Base-by-base conservation (phyloP, 2,329 filamentous ascomycete genomes). In the Fusarium globosum region DNA sequence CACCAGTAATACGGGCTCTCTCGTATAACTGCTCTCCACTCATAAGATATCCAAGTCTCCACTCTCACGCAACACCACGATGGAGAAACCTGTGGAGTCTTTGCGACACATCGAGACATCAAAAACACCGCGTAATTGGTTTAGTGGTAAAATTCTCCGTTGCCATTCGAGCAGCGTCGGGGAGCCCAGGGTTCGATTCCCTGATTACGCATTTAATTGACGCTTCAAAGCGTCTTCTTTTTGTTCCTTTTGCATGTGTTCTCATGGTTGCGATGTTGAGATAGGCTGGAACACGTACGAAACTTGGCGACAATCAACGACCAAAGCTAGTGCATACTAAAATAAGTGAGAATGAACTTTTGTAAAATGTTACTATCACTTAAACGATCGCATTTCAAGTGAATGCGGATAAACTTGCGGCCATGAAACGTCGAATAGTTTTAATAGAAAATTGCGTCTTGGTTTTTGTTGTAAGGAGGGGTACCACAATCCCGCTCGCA, bases 101-200 rank as follows among this genome's bases (percentile, higher is more conserved):
- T 55, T 55, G 36, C 36, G 15, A 30, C 1, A 1, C 0, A 3
- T 4, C 14, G 2, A 28, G 15, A 30, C 51, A 55, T 55, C 36
- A 30, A 42, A 41, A n/a, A n/a, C 35, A 28, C 11, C 20, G 51
- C 51, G 51, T 55, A 55, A 55, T 55, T 55, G 51, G 51, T 55
- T 55, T 55, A 55, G 51, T 55, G 51, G 51, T 55, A 55, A 55
- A 55, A 55, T 55, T 55, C 51, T 55, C 51, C 51, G 51, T 55
- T 55, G 51, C 51, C 51, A 55, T 55, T n/a, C 35, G 51, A 30
- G 35, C 36, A 55, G 36, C 35, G 35, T 55, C 51, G 51, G 51
- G 51, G 51, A 55, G 51, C 51, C 51, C 51, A 10, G 51, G 51
- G 51, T 55, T 55, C 51, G 51, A 55, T 55, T 55, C 51, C 51